Base-by-base conservation (phyloP, 805 yeast species). In the Metschnikowia aberdeeniae region DNA sequence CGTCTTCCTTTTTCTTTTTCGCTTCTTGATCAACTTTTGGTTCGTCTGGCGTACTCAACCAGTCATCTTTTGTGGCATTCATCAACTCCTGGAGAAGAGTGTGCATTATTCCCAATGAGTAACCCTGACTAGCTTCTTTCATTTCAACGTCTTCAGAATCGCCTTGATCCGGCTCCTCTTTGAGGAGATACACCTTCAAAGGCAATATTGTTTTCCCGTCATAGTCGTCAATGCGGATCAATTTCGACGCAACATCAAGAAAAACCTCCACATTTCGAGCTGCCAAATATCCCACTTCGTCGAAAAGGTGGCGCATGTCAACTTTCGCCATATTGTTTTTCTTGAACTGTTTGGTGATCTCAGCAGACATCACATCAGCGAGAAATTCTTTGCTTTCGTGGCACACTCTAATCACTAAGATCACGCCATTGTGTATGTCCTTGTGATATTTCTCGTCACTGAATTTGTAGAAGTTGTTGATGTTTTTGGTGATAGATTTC, bases 61-160 rank as follows among this genome's bases (percentile, higher is more conserved):
- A 71, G 26, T 73, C 77, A 10, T 54, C 64, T 50, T 59, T 70
- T 48, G 58, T 63, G 32, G 59, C 68, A 47, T 50, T 49, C 80
- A 87, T 81, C 27, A 89, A 64, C 57, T 89, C 90, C 0, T 80
- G 67, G 24, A 89, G 62, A 9, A 89, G 62, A 1, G 77, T 56
- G 47, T 80, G 82, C 51, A 89, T 72, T 10, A 89, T 76, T 1
- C 89, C 89, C 2, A 84, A 69, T 0, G 66, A 48, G 5, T 50
- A 34, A 10, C 33, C 42, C 9, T 32, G 43, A 14, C 49, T 51
- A 1, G 52, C 62, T 32, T 62, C 68, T 5, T 47, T 47, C 64
- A 64, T 62, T 20, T 62, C 67, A 24, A 63, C 59, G 41, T 70
- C 65, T 14, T 52, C 58, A 7, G 42, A 11, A 3, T 39, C 36